phyloP scores from a whole-genome alignment of 2,329 filamentous ascomycete genomes.

The Colletotrichum horii region DNA sequence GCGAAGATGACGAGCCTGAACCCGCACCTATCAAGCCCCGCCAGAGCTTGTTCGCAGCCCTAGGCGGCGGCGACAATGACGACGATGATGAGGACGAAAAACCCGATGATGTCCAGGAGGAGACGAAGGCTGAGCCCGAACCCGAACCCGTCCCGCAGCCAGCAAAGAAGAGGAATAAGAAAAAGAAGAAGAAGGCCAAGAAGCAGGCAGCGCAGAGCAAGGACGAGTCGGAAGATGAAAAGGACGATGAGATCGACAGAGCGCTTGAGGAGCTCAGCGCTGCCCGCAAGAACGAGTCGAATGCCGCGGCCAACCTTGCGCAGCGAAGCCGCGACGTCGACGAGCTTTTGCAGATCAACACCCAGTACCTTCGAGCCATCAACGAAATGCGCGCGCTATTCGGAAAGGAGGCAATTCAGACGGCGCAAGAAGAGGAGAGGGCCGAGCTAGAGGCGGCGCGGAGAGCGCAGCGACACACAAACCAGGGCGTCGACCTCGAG shows the following conservation, averaged over 20 bases:
- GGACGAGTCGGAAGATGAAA: slow-evolving; percentile 26
- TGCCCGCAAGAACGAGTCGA: slow-evolving; percentile 24
- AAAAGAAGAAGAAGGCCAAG: slow-evolving; percentile 41
- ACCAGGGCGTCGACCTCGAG: slow-evolving; percentile 62
- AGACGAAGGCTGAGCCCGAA: slow-evolving; percentile 11
- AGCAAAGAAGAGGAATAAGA: slow-evolving; percentile 41
- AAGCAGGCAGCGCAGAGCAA: slow-evolving; percentile 30
- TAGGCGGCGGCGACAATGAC: slow-evolving; percentile 48
- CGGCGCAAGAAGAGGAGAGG: slow-evolving; percentile 54
- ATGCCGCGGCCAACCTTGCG: slow-evolving; percentile 5
- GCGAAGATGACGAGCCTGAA: slow-evolving; percentile 34
- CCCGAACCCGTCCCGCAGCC: slow-evolving; percentile 22
- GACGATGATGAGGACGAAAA: slow-evolving; percentile 40
- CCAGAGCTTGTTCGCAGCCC: slow-evolving; percentile 56
- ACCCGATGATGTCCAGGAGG: slow-evolving; percentile 32
- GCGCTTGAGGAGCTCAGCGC: slow-evolving; percentile 57
- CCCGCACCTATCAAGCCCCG: slow-evolving; percentile 42
- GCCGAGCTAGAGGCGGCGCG: slow-evolving; percentile 42
- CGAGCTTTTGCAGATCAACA: slow-evolving; percentile 56
- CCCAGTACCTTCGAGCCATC: slow-evolving; percentile 78
- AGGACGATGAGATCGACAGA: slow-evolving; percentile 61
- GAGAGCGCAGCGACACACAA: slow-evolving; percentile 38
- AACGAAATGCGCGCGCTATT: slow-evolving; percentile 84
- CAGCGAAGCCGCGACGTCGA: slow-evolving; percentile 27
- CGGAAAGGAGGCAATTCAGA: slow-evolving; percentile 62